Percentiles rank a stretch among this genome's conserved stretches.
These are phyloP conservation scores for Bauhinia variegata DNA, from an alignment of 306 rosid genomes.

Conservation along the genomic window DNA sequence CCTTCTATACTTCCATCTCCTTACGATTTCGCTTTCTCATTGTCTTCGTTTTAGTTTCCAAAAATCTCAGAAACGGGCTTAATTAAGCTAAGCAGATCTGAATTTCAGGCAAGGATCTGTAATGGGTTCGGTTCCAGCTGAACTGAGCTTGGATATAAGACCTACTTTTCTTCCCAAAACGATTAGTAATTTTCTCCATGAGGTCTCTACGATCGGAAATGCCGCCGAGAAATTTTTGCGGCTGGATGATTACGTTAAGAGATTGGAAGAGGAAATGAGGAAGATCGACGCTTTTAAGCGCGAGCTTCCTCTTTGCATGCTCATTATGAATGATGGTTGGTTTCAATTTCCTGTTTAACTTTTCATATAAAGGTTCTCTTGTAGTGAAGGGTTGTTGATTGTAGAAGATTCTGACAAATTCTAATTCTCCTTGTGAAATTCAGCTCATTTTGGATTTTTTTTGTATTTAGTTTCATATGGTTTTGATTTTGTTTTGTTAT, in stretches of 20 bases:
- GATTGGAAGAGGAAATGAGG: slow-evolving; percentile 72
- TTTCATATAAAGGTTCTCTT: background rate
- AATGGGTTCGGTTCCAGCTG: slow-evolving; percentile 80
- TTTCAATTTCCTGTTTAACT: slow-evolving; percentile 8
- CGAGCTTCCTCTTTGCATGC: slow-evolving; percentile 93
- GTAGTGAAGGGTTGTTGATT: background rate
- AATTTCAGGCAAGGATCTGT: slow-evolving; percentile 27
- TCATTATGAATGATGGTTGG: slow-evolving; percentile 80
- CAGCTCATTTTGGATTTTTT: no score
- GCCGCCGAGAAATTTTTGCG: slow-evolving; percentile 45
- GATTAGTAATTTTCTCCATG: slow-evolving; percentile 63
- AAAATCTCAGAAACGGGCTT: no score
- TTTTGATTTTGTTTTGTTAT: background rate
- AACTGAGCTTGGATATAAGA: slow-evolving; percentile 79
- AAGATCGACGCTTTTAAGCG: slow-evolving; percentile 94
- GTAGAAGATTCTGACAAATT: background rate
- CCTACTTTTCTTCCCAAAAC: slow-evolving; percentile 71
- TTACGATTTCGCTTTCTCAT: slow-evolving; percentile 13
- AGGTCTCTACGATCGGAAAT: slow-evolving; percentile 46
- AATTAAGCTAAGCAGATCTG: slow-evolving; percentile 6
- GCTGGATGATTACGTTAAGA: slow-evolving; percentile 53
- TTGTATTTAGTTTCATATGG: background rate
- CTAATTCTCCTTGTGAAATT: no score
- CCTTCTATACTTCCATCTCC: slow-evolving; percentile 1
- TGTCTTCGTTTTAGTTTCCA: slow-evolving; percentile 7